Percentiles rank a stretch among this genome's conserved stretches.
phyloP scores from a whole-genome alignment of 2,329 filamentous ascomycete species.

The Chrysoporthe austroafricana region DNA sequence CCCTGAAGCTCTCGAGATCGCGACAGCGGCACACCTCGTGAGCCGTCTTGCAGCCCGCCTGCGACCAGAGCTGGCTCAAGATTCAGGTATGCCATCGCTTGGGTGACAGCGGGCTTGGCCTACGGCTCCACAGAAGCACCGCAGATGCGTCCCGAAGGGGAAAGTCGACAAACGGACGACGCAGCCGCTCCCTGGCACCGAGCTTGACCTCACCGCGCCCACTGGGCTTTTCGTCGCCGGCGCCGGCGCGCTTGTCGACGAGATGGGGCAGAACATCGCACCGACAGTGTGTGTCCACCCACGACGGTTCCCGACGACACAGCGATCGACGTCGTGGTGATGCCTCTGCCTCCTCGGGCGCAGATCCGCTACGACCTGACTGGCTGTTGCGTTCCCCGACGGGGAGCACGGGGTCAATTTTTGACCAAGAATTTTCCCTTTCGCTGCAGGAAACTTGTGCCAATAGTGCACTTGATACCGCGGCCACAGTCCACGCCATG shows the following conservation, averaged over 20 bases:
- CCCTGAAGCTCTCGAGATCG: not conserved
- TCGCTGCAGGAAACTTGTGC: slow-evolving; percentile 6
- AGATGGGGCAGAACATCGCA: not conserved
- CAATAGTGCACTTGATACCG: not conserved
- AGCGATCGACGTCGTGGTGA: not conserved
- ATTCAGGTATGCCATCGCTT: not conserved
- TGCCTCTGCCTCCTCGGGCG: not conserved
- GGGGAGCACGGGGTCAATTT: not conserved
- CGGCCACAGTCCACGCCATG: not conserved
- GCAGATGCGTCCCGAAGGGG: not conserved
- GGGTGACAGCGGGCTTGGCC: not conserved
- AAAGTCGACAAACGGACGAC: slow-evolving; percentile 3
- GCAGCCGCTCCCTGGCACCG: slow-evolving; percentile 5
- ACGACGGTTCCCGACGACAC: not conserved
- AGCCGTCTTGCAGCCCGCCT: not conserved
- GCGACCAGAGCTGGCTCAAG: not conserved
- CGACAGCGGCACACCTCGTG: not conserved
- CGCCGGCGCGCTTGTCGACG: not conserved
- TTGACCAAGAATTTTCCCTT: not conserved
- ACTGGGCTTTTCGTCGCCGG: not conserved
- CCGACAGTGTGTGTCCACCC: not conserved
- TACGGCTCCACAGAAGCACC: not conserved
- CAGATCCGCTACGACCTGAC: not conserved
- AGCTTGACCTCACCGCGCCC: not conserved
- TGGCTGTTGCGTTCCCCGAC: not conserved